A percentile compares a stretch with the other conserved stretches of the same genome.
These are phyloP conservation scores for Capronia americana DNA, from an alignment of 2,329 filamentous ascomycete genomes.

Conservation along the genomic window DNA sequence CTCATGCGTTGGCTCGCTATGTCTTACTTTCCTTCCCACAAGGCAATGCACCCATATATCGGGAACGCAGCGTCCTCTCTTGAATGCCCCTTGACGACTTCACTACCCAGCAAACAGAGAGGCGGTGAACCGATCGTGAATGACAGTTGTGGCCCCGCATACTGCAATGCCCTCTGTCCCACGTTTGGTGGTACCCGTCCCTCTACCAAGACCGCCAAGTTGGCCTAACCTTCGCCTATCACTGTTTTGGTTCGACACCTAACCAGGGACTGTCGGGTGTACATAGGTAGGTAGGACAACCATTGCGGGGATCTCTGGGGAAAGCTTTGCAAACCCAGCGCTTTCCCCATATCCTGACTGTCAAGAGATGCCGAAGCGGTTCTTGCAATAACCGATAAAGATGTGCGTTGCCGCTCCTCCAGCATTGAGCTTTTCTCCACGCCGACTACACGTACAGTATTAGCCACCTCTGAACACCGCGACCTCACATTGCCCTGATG, in stretches of 20 bases:
- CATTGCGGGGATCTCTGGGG: neutral
- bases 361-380: too few species aligned
- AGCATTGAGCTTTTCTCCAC: too few species aligned
- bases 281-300: neutral
- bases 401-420: too few species aligned
- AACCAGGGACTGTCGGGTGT: neutral
- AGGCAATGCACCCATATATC: neutral
- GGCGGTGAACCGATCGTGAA: too few species aligned
- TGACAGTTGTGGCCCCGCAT: too few species aligned
- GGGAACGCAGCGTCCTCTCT: too few species aligned
- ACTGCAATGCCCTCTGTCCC: neutral
- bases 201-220: neutral
- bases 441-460: neutral
- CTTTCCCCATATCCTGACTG: too few species aligned
- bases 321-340: neutral
- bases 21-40: neutral
- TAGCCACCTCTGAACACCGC: neutral
- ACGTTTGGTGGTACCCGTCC: conserved; percentile 1
- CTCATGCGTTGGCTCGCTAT: neutral
- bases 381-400: too few species aligned
- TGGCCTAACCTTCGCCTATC: neutral
- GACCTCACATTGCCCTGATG: neutral
- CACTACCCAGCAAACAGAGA: too few species aligned
- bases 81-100: too few species aligned
- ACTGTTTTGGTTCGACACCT: neutral